Evolutionary conservation across 352 stramenopile species (phyloP).

Genomic region (Plasmopara viticola): DNA sequence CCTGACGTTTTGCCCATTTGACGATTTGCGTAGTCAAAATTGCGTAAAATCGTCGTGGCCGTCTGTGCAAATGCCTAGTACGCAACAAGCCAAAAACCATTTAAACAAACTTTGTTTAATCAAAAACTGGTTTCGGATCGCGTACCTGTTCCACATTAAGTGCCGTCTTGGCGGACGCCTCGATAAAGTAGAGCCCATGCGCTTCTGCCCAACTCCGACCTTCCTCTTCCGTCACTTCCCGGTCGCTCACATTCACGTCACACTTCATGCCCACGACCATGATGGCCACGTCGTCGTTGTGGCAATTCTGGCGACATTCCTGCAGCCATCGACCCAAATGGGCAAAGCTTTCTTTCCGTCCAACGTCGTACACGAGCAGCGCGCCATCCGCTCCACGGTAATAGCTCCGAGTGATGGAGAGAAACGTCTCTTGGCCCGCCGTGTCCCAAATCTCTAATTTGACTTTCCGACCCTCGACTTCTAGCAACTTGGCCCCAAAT

Average conservation of each 20-base stretch:
- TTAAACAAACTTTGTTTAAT: too few species aligned
- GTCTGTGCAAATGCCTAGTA: conserved; percentile 59
- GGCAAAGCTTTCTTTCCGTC: conserved; percentile 68
- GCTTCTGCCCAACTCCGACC: conserved; percentile 50
- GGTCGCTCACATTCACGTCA: conserved; percentile 47
- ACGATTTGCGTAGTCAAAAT: conserved; percentile 68
- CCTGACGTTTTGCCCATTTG: conserved; percentile 40
- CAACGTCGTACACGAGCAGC: conserved; percentile 86
- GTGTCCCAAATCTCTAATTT: conserved; percentile 93
- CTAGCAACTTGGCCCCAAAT: conserved; percentile 83
- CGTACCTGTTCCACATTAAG: conserved; percentile 72
- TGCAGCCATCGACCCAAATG: conserved; percentile 73
- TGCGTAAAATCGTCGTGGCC: conserved; percentile 61
- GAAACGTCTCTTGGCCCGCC: conserved; percentile 85
- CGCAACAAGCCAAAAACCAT: conserved; percentile 3
- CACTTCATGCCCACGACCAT: conserved; percentile 86
- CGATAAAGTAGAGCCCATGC: conserved; percentile 76
- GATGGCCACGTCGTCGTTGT: conserved; percentile 78
- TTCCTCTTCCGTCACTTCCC: conserved; percentile 64
- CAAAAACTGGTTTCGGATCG: not conserved
- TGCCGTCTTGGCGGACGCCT: conserved; percentile 78
- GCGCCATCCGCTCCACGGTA: conserved; percentile 84
- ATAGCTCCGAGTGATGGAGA: conserved; percentile 86
- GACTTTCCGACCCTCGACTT: conserved; percentile 76
- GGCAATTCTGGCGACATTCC: conserved; percentile 80